These are phyloP conservation scores for Claviceps sorghi DNA, from an alignment of 2,329 filamentous ascomycete genomes.

Conservation along the genomic window DNA sequence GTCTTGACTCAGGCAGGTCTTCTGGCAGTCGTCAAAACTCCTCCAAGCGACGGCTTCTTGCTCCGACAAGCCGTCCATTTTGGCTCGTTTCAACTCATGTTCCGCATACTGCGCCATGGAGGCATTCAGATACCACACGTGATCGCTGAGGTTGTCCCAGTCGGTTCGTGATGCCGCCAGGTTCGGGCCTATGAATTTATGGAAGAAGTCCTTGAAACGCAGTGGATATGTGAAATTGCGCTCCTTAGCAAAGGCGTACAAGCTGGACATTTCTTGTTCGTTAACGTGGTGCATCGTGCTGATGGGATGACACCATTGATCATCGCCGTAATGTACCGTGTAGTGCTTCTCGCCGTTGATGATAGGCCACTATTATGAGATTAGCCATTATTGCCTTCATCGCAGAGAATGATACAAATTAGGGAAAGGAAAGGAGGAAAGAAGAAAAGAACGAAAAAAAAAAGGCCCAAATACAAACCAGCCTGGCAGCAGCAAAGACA, in stretches of 20 bases:
- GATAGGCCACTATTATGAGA: constrained; percentile 30
- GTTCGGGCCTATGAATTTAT: constrained; percentile 28
- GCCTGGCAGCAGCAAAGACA: no score
- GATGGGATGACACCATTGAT: constrained; percentile 41
- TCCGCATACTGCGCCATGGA: constrained; percentile 16
- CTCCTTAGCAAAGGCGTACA: constrained; percentile 36
- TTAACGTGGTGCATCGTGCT: constrained; percentile 42
- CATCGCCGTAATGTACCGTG: constrained; percentile 30
- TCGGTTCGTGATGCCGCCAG: constrained; percentile 25
- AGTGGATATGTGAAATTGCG: constrained; percentile 21
- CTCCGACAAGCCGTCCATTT: constrained; percentile 18
- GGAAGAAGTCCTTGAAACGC: constrained; percentile 32
- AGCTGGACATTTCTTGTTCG: constrained; percentile 32
- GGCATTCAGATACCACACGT: constrained; percentile 26
- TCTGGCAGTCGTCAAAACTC: constrained; percentile 27
- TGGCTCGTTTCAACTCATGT: constrained; percentile 18
- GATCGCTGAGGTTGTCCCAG: constrained; percentile 40
- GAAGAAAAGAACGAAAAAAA: no score
- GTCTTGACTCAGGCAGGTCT: constrained; percentile 25
- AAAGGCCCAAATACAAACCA: no score
- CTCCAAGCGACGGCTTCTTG: constrained; percentile 27
- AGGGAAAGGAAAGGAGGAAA: no score
- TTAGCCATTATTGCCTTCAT: neutral
- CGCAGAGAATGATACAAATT: neutral
- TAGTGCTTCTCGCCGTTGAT: constrained; percentile 41